phyloP scores from a whole-genome alignment of 495 filamentous ascomycete genomes.

The Lophium mytilinum region DNA sequence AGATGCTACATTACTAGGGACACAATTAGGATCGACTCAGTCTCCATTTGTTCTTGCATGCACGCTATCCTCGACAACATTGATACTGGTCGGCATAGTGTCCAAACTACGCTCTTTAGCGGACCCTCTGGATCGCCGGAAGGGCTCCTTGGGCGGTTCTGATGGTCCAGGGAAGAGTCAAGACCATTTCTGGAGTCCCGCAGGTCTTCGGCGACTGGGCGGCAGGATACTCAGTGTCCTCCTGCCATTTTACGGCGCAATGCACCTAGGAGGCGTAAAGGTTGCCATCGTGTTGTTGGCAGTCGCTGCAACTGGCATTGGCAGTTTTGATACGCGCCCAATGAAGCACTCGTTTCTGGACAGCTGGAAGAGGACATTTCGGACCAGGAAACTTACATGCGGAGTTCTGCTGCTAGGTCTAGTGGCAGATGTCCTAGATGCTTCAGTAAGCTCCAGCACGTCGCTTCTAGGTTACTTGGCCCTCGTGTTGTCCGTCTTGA shows the following conservation, averaged over 20 bases:
- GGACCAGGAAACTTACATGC: conserved; percentile 28
- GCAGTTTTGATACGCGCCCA: conserved; percentile 19
- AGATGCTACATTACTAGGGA: conserved; percentile 1
- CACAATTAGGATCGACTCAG: not conserved
- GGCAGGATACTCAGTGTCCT: conserved; percentile 34
- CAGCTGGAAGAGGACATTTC: conserved; percentile 27
- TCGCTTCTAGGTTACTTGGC: conserved; percentile 14
- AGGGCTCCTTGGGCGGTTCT: conserved; percentile 15
- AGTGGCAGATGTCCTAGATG: conserved; percentile 16
- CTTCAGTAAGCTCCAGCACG: not conserved
- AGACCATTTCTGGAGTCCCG: not conserved
- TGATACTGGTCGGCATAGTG: conserved; percentile 35
- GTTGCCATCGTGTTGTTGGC: conserved; percentile 45
- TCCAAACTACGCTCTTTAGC: conserved; percentile 28
- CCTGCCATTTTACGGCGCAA: conserved; percentile 49
- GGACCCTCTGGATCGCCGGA: conserved; percentile 31
- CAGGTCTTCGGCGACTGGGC: conserved; percentile 3
- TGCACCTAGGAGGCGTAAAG: conserved; percentile 48
- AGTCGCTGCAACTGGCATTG: conserved; percentile 36
- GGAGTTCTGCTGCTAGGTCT: conserved; percentile 14
- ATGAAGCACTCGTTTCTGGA: conserved; percentile 19
- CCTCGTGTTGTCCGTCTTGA: conserved; percentile 6
- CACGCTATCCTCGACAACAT: conserved; percentile 34
- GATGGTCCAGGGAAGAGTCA: not conserved
- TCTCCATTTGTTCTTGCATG: conserved; percentile 28